A percentile compares a stretch with the other conserved stretches of the same genome.
Evolutionary conservation across 2,329 filamentous ascomycete genomes (phyloP).

Genomic region (Mollisiaceae sp.): DNA sequence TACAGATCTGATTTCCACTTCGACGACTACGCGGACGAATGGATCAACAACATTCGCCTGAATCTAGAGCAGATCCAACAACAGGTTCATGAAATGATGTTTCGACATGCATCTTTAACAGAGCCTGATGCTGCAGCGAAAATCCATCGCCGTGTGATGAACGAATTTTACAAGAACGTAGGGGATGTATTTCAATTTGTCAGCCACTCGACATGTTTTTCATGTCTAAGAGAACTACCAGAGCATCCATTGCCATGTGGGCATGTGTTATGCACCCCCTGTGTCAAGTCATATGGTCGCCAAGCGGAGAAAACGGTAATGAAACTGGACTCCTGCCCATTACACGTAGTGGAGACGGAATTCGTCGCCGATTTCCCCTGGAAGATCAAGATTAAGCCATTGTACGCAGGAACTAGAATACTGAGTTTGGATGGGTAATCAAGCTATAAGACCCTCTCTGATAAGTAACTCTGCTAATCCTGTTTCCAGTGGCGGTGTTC

Average conservation of each 20-base stretch:
- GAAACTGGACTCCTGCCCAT: not conserved
- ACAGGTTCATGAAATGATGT: no score
- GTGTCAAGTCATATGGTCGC: slow-evolving; percentile 17
- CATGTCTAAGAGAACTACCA: slow-evolving; percentile 20
- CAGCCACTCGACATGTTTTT: slow-evolving; percentile 37
- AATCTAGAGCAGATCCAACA: no score
- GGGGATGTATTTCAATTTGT: slow-evolving; percentile 33
- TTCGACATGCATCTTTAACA: no score
- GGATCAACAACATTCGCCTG: slow-evolving; percentile 21
- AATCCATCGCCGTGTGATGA: not conserved
- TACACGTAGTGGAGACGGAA: not conserved
- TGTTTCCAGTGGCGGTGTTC: slow-evolving; percentile 5
- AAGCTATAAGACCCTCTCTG: no score
- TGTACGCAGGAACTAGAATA: not conserved
- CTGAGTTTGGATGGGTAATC: slow-evolving; percentile 16
- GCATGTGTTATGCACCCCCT: slow-evolving; percentile 24
- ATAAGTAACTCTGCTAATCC: no score
- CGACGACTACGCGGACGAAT: slow-evolving; percentile 38
- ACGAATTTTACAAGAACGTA: not conserved
- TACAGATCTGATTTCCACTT: slow-evolving; percentile 41
- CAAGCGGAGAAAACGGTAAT: not conserved
- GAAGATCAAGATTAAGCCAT: slow-evolving; percentile 3
- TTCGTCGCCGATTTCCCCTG: not conserved
- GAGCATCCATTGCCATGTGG: slow-evolving; percentile 26
- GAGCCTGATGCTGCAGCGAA: not conserved